Evolutionary conservation across 2,329 filamentous ascomycete species (phyloP).

Genomic region (Xylariaceae sp.): DNA sequence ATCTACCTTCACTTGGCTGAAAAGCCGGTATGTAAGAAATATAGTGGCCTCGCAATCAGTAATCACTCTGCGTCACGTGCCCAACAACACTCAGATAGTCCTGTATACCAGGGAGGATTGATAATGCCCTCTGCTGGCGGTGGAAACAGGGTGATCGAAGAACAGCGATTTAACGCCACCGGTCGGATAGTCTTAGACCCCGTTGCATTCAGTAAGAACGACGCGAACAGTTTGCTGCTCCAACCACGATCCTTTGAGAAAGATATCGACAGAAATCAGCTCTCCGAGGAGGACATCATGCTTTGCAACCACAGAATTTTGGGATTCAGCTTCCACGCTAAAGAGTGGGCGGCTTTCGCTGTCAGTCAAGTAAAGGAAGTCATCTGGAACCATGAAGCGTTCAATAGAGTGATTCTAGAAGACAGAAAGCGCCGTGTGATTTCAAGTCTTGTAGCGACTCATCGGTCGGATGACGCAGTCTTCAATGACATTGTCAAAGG

Average conservation of each 20-base stretch:
- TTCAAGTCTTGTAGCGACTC: not conserved
- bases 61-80: not conserved
- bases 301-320: not conserved
- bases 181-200: not conserved
- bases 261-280: not conserved
- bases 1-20: not conserved
- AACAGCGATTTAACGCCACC: not conserved
- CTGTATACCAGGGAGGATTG: not conserved
- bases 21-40: not conserved
- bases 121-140: not conserved
- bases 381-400: not conserved
- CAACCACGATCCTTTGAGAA: not conserved
- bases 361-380: not conserved
- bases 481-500: not conserved
- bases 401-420: not conserved
- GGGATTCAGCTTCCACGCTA: not conserved
- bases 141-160: not conserved
- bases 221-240: not conserved
- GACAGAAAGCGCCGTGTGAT: constrained; percentile 1
- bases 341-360: constrained; percentile 1
- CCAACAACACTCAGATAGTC: not conserved
- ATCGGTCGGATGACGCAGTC: not conserved
- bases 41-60: not conserved
- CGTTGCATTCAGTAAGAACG: not conserved
- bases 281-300: constrained; percentile 2